phyloP scores from a whole-genome alignment of 2,329 filamentous ascomycete genomes.

The Albifimbria verrucaria region DNA sequence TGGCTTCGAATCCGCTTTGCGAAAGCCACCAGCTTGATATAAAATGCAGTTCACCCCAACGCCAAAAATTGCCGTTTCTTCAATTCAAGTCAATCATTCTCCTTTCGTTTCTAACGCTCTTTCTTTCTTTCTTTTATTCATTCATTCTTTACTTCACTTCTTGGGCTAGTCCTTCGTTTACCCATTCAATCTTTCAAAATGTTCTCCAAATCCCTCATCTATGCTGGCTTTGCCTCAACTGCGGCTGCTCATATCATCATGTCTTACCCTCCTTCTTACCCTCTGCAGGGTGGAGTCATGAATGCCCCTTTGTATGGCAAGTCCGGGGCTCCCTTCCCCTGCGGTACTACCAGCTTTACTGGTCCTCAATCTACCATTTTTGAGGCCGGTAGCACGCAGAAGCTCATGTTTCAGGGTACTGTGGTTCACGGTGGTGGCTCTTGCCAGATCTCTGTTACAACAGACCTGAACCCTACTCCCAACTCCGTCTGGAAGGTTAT shows the following conservation, averaged over 20 bases:
- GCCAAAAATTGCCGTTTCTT: background rate
- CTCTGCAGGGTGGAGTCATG: background rate
- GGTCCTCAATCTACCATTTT: conserved; percentile 43
- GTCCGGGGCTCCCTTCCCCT: conserved; percentile 64
- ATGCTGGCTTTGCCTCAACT: background rate
- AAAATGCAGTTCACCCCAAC: background rate
- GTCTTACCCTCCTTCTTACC: background rate
- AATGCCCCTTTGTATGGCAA: conserved; percentile 44
- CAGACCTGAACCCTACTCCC: conserved; percentile 34
- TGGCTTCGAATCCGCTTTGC: background rate
- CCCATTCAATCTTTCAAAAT: background rate
- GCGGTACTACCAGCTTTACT: conserved; percentile 53
- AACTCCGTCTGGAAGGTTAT: background rate
- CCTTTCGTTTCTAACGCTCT: background rate
- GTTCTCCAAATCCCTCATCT: background rate
- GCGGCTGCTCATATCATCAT: background rate
- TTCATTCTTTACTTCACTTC: background rate
- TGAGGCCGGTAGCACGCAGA: conserved; percentile 47
- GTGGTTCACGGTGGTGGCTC: conserved; percentile 55
- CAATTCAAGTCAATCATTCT: background rate
- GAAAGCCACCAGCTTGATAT: background rate
- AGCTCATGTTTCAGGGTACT: conserved; percentile 50
- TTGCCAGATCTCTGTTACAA: conserved; percentile 60
- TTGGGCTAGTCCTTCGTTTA: background rate
- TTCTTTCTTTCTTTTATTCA: background rate